phyloP scores from a whole-genome alignment of 202 grass and related monocot species.

The Cymbopogon flexuosus region DNA sequence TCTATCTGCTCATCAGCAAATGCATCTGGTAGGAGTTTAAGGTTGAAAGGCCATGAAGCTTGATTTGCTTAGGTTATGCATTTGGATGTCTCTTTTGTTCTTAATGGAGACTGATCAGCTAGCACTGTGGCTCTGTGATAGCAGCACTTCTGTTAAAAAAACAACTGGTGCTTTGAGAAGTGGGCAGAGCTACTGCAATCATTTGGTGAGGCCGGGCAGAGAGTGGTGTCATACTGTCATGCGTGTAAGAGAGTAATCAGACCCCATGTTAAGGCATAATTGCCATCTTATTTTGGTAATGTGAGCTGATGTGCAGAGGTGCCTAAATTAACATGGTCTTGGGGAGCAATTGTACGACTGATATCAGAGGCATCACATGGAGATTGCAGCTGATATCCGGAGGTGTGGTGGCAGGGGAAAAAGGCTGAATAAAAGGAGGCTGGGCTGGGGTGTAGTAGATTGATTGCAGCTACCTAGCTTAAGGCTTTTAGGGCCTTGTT shows the following conservation, averaged over 20 bases:
- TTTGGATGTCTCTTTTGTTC: neutral
- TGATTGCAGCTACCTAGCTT: slow-evolving; percentile 26
- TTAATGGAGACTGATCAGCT: neutral
- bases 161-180: neutral
- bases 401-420: slow-evolving; percentile 19
- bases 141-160: neutral
- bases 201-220: slow-evolving; percentile 11
- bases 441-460: neutral
- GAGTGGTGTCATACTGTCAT: slow-evolving; percentile 7
- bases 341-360: slow-evolving; percentile 39
- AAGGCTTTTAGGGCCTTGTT: slow-evolving; percentile 16
- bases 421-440: slow-evolving; percentile 20
- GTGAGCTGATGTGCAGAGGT: slow-evolving; percentile 12
- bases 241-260: neutral
- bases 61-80: neutral
- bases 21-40: slow-evolving; percentile 22
- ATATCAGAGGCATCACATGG: slow-evolving; percentile 41
- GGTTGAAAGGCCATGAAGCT: neutral
- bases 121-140: neutral
- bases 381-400: too few relatives aligned
- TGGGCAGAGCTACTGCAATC: neutral
- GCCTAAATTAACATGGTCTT: slow-evolving; percentile 20
- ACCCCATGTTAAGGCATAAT: slow-evolving; percentile 36
- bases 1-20: neutral
- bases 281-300: slow-evolving; percentile 28